Percentiles rank a stretch among this genome's conserved stretches.
phyloP scores from a whole-genome alignment of 768 basidiomycete species.

The Rhodotorula sphaerocarpa region DNA sequence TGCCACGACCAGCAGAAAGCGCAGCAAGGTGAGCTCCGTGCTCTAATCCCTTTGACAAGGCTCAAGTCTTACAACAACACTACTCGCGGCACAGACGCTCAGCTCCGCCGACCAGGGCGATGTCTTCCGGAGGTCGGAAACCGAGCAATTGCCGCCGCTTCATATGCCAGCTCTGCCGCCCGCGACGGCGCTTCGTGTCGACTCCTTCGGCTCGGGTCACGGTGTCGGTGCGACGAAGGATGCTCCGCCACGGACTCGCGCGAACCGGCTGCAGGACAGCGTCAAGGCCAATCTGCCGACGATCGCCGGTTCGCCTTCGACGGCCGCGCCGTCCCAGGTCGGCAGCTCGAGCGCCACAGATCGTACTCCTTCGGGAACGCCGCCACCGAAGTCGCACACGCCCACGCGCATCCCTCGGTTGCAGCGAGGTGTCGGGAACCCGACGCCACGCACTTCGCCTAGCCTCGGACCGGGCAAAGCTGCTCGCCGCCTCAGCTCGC shows the following conservation, averaged over 20 bases:
- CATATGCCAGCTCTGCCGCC: conserved; percentile 77
- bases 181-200: conserved; percentile 73
- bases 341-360: neutral
- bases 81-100: conserved; percentile 20
- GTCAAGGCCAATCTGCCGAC: conserved; percentile 59
- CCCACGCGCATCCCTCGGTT: conserved; percentile 90
- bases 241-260: conserved; percentile 8
- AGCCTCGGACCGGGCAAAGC: neutral
- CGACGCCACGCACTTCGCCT: conserved; percentile 48
- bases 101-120: conserved; percentile 52
- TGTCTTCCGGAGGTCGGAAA: conserved; percentile 58
- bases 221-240: too few species aligned
- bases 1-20: conserved; percentile 50
- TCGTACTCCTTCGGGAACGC: conserved; percentile 9
- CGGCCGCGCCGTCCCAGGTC: neutral
- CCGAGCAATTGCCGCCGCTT: conserved; percentile 67
- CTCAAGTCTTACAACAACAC: too few species aligned
- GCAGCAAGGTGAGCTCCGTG: conserved; percentile 64
- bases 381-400: conserved; percentile 56
- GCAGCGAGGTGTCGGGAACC: conserved; percentile 50
- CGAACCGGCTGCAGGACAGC: conserved; percentile 29
- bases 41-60: neutral
- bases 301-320: conserved; percentile 84
- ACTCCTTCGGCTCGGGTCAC: conserved; percentile 47
- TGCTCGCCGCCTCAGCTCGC: neutral